phyloP scores from a whole-genome alignment of 305 asterid species.

The Fraxinus paxiana region DNA sequence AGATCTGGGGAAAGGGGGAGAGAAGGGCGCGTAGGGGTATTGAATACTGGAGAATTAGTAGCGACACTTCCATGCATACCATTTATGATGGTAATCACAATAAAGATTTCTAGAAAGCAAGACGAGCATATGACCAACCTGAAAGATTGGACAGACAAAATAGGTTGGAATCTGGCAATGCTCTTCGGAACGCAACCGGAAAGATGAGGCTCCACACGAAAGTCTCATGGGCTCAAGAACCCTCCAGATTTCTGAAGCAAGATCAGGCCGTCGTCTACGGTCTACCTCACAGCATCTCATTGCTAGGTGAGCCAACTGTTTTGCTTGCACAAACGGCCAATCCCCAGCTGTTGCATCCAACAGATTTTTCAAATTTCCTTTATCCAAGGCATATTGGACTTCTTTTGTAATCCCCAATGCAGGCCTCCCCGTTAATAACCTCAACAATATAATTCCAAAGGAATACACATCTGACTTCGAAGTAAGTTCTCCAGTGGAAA shows the following conservation, averaged over 20 bases:
- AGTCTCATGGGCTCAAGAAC: conserved; percentile 78
- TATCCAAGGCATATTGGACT: conserved; percentile 54
- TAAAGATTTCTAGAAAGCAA: not conserved
- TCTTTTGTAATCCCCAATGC: conserved; percentile 60
- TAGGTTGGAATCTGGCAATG: conserved; percentile 53
- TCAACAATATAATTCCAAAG: conserved; percentile 66
- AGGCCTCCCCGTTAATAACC: conserved; percentile 77
- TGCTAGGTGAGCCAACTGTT: conserved; percentile 78
- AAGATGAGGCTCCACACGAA: conserved; percentile 59
- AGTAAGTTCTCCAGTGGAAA: conserved; percentile 73
- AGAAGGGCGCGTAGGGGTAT: not conserved
- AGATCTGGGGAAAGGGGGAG: not conserved
- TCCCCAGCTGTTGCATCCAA: conserved; percentile 87
- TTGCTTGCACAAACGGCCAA: conserved; percentile 93
- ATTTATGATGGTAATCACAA: not conserved
- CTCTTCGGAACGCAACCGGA: conserved; percentile 44
- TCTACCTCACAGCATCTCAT: conserved; percentile 56
- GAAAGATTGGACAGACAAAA: conserved; percentile 88
- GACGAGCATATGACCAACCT: conserved; percentile 46
- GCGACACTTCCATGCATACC: not conserved
- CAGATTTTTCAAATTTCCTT: conserved; percentile 56
- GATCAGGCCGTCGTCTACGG: conserved; percentile 64
- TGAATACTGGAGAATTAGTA: not conserved
- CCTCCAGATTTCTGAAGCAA: conserved; percentile 73
- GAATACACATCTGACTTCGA: conserved; percentile 80